Evolutionary conservation across 257 asterid genomes (phyloP).

Genomic region (Scutellaria minor): DNA sequence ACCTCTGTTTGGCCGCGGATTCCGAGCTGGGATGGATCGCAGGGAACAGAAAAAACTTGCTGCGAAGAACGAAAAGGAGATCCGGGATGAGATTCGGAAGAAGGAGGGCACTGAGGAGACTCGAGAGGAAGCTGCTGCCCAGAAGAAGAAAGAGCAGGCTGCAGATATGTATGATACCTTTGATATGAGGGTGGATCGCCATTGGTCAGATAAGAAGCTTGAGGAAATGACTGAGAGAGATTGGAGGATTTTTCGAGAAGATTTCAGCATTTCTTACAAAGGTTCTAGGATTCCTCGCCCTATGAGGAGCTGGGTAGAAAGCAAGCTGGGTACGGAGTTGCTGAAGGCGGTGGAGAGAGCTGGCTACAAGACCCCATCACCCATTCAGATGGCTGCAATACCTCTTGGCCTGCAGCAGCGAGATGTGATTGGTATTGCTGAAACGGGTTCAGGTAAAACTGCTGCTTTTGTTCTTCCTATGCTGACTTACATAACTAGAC

Average conservation of each 20-base stretch:
- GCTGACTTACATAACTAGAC: conserved; percentile 57
- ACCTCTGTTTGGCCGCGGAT: conserved; percentile 58
- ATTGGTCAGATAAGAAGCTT: conserved; percentile 62
- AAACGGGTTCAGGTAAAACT: conserved; percentile 69
- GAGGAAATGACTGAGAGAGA: conserved; percentile 60
- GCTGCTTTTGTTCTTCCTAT: conserved; percentile 72
- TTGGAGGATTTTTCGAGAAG: conserved; percentile 58
- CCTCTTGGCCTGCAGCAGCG: conserved; percentile 60
- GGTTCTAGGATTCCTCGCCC: conserved; percentile 67
- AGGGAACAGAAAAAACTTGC: conserved; percentile 67
- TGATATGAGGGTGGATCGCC: conserved; percentile 64
- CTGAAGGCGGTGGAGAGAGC: conserved; percentile 59
- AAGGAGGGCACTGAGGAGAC: conserved; percentile 58
- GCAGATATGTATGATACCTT: conserved; percentile 57
- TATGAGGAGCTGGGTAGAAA: conserved; percentile 64
- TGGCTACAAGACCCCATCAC: conserved; percentile 58
- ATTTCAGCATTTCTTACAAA: conserved; percentile 60
- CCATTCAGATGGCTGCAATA: conserved; percentile 63
- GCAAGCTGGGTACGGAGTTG: conserved; percentile 51
- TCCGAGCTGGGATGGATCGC: conserved; percentile 61
- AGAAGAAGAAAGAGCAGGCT: conserved; percentile 62
- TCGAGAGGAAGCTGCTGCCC: conserved; percentile 58
- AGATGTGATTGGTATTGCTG: conserved; percentile 58
- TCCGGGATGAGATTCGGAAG: conserved; percentile 50
- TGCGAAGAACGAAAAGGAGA: conserved; percentile 54